Evolutionary conservation across 164 flowering plant species (phyloP), one percentile per base, ranked within the genome.

Genomic region (Macadamia tetraphylla): DNA sequence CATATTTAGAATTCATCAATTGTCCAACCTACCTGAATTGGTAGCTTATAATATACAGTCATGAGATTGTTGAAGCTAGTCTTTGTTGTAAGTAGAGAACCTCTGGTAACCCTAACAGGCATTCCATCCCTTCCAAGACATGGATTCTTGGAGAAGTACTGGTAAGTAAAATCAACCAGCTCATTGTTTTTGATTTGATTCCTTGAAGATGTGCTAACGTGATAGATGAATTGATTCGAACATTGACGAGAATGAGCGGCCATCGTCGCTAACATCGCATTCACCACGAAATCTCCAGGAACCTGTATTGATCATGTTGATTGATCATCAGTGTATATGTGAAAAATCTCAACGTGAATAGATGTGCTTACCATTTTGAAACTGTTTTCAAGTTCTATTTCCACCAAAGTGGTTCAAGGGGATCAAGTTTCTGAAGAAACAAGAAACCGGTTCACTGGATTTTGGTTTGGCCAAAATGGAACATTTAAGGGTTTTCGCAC

Each of bases 241-340:
- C 74, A 71, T 55, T 78, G 72, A 43, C 77, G 69, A n/a, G 81
- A 77, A 71, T 86, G 85, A 42, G 76, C 82, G 1, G 65, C 84
- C 78, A 86, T 86, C 0, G 90, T 79, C 40, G 78, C 85, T 0
- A 92, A 58, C 62, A 88, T 85, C 0, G 93, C 77, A 73, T 90
- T 92, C 75, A 82, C 89, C 74, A 92, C 98, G 91, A 90, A 85
- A 68, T 92, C 98, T 3, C 86, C 96, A 2, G 96, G 98, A 13
- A 92, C 82, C 98, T 92, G 85, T 67, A 70, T 9, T 60, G 13
- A 4, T 18, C 3, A 11, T 23, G 23, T 14, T 14, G 3, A 3
- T 13, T 12, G n/a, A 1, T 13, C 3, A 35, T 2, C 40, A 35
- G 40, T 35, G 40, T 2, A 35, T 48, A 58, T 29, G 3, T 29